Percentiles rank a stretch among this genome's conserved stretches.
Evolutionary conservation across 768 basidiomycete species (phyloP).

Genomic region (Mrakia gelida): DNA sequence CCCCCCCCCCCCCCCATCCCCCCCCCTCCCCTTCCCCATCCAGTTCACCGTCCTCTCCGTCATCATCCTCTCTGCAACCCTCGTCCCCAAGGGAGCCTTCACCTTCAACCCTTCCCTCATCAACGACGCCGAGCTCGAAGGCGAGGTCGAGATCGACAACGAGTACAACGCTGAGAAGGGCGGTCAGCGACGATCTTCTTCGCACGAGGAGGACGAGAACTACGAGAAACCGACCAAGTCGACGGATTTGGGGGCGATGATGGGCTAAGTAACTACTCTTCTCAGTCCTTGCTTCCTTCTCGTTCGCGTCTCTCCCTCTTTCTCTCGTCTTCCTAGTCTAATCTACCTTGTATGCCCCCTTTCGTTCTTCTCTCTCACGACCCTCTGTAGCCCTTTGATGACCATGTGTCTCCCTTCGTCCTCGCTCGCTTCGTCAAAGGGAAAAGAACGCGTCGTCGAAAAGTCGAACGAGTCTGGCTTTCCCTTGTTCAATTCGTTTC

Average conservation of each 20-base stretch:
- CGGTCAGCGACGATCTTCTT: background rate
- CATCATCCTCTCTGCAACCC: conserved; percentile 38
- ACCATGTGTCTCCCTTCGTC: too few species aligned
- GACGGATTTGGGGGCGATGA: conserved; percentile 12
- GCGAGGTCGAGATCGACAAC: background rate
- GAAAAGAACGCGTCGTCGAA: too few species aligned
- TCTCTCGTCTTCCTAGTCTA: conserved; percentile 41
- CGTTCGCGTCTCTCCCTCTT: too few species aligned
- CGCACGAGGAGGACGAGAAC: conserved; percentile 16
- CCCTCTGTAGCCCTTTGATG: too few species aligned
- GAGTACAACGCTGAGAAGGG: background rate
- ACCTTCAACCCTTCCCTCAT: conserved; percentile 40
- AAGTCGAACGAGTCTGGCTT: too few species aligned
- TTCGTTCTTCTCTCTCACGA: too few species aligned
- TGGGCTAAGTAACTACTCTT: too few species aligned
- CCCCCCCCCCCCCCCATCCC: background rate
- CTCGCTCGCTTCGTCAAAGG: too few species aligned
- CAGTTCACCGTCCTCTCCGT: conserved; percentile 40
- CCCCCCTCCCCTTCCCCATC: conserved; percentile 17
- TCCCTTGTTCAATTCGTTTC: too few species aligned
- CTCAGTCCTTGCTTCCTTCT: too few species aligned
- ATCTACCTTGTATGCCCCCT: too few species aligned
- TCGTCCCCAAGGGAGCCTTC: conserved; percentile 36
- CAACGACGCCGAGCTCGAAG: conserved; percentile 30
- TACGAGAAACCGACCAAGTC: conserved; percentile 12